A percentile compares a stretch with the other conserved stretches of the same genome.
Evolutionary conservation across 2,329 filamentous ascomycete genomes (phyloP).

Genomic region (Bipolaris gigantea): DNA sequence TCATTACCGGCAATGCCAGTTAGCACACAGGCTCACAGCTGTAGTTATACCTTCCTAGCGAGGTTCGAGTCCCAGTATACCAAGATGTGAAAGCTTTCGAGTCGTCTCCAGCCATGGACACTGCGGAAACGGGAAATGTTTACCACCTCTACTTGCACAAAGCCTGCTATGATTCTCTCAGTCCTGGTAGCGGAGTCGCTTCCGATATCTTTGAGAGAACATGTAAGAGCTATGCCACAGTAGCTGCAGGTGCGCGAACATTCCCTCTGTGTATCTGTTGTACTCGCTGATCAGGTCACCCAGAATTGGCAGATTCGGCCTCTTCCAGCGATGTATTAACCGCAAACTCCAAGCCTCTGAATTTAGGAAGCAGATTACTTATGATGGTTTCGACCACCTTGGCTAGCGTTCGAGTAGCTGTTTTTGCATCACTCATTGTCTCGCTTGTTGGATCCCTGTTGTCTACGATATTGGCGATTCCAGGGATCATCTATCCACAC

Average conservation of each 20-base stretch:
- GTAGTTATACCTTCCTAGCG: background rate
- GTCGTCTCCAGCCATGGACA: too few species aligned
- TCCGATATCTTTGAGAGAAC: background rate
- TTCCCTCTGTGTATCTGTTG: background rate
- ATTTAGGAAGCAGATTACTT: background rate
- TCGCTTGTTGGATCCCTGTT: conserved; percentile 17
- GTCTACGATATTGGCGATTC: conserved; percentile 13
- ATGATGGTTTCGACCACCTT: background rate
- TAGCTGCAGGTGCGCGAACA: background rate
- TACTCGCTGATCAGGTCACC: background rate
- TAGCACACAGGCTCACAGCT: background rate
- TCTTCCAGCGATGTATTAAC: background rate
- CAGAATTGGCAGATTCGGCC: background rate
- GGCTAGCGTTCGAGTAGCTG: conserved; percentile 9
- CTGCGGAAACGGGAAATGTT: background rate
- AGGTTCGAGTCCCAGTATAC: background rate
- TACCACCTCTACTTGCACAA: conserved; percentile 5
- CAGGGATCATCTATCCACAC: conserved; percentile 24
- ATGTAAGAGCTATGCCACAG: background rate
- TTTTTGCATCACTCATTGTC: conserved; percentile 26
- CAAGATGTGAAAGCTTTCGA: background rate
- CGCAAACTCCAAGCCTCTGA: background rate
- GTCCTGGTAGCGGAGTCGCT: background rate
- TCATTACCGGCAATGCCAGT: background rate
- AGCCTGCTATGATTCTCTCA: background rate